Conservation (phyloP, 495 filamentous ascomycete species). For the Xylaria bambusicola region DNA sequence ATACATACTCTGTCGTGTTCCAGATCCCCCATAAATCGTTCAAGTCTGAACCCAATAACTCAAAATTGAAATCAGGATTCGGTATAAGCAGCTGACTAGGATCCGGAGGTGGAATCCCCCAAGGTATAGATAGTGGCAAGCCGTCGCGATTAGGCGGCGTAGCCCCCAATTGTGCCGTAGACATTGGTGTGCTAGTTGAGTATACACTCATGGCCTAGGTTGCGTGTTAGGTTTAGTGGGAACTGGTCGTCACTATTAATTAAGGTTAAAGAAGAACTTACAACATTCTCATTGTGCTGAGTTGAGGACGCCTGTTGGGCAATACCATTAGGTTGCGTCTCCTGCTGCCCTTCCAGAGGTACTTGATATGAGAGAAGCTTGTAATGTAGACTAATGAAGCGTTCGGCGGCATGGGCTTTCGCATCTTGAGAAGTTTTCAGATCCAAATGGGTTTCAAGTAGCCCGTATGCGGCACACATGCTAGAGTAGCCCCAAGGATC, state of each 20-base stretch:
- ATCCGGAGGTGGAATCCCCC: conserved; percentile 28
- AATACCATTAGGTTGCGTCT: conserved; percentile 14
- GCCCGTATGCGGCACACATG: conserved; percentile 36
- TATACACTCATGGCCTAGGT: conserved; percentile 30
- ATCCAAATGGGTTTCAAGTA: conserved; percentile 38
- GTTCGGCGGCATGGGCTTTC: conserved; percentile 31
- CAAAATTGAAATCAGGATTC: conserved; percentile 37
- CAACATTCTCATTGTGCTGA: conserved; percentile 23
- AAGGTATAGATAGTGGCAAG: conserved; percentile 29
- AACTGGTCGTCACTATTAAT: neutral
- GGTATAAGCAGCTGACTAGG: conserved; percentile 20
- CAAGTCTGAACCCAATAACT: conserved; percentile 33
- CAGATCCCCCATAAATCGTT: conserved; percentile 38
- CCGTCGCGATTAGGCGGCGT: conserved; percentile 26
- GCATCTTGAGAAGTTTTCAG: conserved; percentile 34
- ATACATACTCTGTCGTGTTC: conserved; percentile 23
- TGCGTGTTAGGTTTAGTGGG: neutral
- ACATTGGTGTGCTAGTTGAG: conserved; percentile 17
- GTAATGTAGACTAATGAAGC: conserved; percentile 36
- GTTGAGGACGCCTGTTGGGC: conserved; percentile 24
- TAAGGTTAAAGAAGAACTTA: conserved; percentile 1
- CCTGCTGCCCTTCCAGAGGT: conserved; percentile 29
- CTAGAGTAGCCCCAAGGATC: conserved; percentile 39
- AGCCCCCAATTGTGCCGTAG: conserved; percentile 18
- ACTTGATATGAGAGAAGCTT: conserved; percentile 46